Conservation (phyloP, 2,329 filamentous ascomycete genomes). For the Penicillium olsonii region DNA sequence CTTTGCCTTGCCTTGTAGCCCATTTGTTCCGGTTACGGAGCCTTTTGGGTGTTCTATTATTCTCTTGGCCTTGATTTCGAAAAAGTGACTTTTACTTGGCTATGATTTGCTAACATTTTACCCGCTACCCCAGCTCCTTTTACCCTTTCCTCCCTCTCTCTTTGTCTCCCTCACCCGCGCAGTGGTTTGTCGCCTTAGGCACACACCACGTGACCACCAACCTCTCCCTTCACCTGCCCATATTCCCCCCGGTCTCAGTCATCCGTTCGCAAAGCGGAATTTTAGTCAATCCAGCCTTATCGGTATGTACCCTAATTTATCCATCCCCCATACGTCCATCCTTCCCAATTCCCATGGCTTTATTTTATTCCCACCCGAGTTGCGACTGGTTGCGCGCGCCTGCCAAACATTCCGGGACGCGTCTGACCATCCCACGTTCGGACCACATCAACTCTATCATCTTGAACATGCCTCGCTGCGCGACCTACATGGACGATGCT, state of each 20-base stretch:
- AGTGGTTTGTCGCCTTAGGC: conserved; percentile 22
- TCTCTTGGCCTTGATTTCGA: conserved; percentile 7
- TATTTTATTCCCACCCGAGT: conserved; percentile 13
- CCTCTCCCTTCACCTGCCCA: conserved; percentile 26
- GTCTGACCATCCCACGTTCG: conserved; percentile 11
- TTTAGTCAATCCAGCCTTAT: conserved; percentile 43
- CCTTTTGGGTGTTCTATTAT: conserved; percentile 6
- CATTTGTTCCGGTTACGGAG: conserved; percentile 4
- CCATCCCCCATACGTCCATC: conserved; percentile 9
- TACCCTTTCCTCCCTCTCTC: conserved; percentile 2
- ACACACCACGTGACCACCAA: conserved; percentile 29
- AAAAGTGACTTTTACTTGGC: not conserved
- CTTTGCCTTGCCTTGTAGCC: conserved; percentile 4
- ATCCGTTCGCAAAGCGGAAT: conserved; percentile 42
- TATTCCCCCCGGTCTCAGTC: conserved; percentile 35
- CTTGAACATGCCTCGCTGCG: conserved; percentile 6
- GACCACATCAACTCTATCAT: not conserved
- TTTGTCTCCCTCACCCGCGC: conserved; percentile 2
- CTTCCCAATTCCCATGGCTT: conserved; percentile 1
- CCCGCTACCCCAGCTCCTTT: conserved; percentile 5
- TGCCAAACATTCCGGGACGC: conserved; percentile 24
- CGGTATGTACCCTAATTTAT: conserved; percentile 38
- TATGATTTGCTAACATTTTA: conserved; percentile 10
- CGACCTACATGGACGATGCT: conserved; percentile 20
- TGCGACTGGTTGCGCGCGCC: conserved; percentile 24